A percentile compares a stretch with the other conserved stretches of the same genome.
Conservation (phyloP, 2,329 filamentous ascomycete species). For the Epicoccum sorghinum region DNA sequence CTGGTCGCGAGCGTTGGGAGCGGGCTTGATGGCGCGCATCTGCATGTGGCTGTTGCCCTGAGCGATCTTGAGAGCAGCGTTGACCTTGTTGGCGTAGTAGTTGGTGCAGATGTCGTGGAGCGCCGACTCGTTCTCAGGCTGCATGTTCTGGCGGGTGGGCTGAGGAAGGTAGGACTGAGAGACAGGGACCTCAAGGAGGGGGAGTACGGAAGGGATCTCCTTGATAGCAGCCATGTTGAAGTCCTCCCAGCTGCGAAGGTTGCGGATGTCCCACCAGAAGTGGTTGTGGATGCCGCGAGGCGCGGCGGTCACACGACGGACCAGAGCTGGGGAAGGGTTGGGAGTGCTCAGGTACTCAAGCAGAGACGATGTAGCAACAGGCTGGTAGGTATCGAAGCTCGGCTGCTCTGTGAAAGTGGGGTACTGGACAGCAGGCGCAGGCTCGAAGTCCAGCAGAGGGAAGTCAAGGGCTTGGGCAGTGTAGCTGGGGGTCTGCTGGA, state of each 20-base stretch:
- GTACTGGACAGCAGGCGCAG: conserved; percentile 53
- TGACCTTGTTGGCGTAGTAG: conserved; percentile 86
- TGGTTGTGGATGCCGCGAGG: conserved; percentile 74
- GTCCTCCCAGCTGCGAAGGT: conserved; percentile 79
- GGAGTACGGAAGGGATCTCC: conserved; percentile 72
- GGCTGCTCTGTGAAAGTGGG: conserved; percentile 48
- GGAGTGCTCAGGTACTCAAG: conserved; percentile 77
- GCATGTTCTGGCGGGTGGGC: conserved; percentile 63
- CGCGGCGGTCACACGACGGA: conserved; percentile 76
- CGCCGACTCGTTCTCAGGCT: conserved; percentile 78
- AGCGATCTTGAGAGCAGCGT: conserved; percentile 79
- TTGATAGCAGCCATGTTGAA: conserved; percentile 78
- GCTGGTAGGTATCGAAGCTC: conserved; percentile 47
- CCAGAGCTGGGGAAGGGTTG: conserved; percentile 82
- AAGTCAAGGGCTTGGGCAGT: conserved; percentile 41
- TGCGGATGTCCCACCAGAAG: conserved; percentile 96
- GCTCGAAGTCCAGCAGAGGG: conserved; percentile 44
- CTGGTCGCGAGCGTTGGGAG: conserved; percentile 58
- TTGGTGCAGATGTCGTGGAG: conserved; percentile 77
- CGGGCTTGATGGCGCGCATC: conserved; percentile 50
- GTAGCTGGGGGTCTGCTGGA: conserved; percentile 43
- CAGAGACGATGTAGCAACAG: conserved; percentile 67
- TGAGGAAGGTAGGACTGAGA: conserved; percentile 66
- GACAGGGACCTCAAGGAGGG: conserved; percentile 69
- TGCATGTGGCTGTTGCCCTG: conserved; percentile 68